A percentile compares a stretch with the other conserved stretches of the same genome.
Conservation (phyloP, 495 filamentous ascomycete species). For the Pyrenula aspistea region DNA sequence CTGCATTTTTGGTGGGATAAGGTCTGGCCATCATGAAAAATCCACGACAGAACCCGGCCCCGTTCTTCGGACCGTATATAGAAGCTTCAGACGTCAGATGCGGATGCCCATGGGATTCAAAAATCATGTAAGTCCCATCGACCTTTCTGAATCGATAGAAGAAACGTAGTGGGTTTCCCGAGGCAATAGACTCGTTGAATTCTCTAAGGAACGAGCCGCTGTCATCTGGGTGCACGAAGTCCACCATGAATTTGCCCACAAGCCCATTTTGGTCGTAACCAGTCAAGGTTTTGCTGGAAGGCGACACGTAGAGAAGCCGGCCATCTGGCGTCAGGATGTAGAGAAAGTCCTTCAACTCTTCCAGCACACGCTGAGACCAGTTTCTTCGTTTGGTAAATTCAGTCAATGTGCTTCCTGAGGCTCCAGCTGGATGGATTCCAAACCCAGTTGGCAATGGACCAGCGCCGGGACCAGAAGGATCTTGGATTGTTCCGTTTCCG, state of each 20-base stretch:
- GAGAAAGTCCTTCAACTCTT: conserved; percentile 81
- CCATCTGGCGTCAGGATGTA: conserved; percentile 80
- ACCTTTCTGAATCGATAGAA: conserved; percentile 80
- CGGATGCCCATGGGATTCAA: conserved; percentile 85
- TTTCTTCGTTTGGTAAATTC: conserved; percentile 76
- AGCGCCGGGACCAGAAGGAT: conserved; percentile 32
- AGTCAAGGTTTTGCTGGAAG: conserved; percentile 65
- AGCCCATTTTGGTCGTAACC: conserved; percentile 62
- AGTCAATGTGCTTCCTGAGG: conserved; percentile 54
- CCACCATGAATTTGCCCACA: conserved; percentile 57
- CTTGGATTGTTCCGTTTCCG: conserved; percentile 11
- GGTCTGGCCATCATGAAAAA: conserved; percentile 91
- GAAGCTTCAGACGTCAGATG: conserved; percentile 63
- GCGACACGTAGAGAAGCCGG: conserved; percentile 71
- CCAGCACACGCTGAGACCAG: conserved; percentile 80
- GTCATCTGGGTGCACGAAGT: conserved; percentile 85
- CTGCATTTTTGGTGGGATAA: conserved; percentile 78
- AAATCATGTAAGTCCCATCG: conserved; percentile 62
- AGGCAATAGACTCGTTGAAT: conserved; percentile 84
- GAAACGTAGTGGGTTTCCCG: conserved; percentile 63
- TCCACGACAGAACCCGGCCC: conserved; percentile 63
- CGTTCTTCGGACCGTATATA: conserved; percentile 46
- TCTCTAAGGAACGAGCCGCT: conserved; percentile 73
- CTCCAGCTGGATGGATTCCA: conserved; percentile 31
- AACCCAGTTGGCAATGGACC: conserved; percentile 45